phyloP scores from a whole-genome alignment of 192 early-diverging fungal genomes.

The Coemansia sp. region DNA sequence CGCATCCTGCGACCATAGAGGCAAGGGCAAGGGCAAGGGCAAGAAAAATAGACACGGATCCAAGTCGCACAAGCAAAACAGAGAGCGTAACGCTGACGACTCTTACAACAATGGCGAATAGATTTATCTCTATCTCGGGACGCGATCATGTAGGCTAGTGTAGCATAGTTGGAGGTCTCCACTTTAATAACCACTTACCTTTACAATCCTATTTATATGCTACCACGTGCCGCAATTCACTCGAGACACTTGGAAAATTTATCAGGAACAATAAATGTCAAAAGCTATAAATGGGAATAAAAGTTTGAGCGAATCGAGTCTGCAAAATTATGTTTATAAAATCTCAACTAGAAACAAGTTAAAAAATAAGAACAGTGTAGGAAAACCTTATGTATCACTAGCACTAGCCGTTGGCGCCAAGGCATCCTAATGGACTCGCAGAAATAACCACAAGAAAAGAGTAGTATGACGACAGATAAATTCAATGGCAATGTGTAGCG shows the following conservation, averaged over 20 bases:
- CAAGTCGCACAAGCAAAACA: slow-evolving; percentile 4
- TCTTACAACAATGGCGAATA: not conserved
- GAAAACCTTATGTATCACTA: not conserved
- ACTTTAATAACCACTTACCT: too few species aligned
- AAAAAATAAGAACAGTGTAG: not conserved
- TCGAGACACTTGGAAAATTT: too few species aligned
- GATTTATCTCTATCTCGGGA: not conserved
- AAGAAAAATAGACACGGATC: slow-evolving; percentile 5
- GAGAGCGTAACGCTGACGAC: not conserved
- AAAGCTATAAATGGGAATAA: too few species aligned
- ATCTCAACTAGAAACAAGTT: too few species aligned
- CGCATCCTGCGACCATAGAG: slow-evolving; percentile 14
- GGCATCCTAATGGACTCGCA: not conserved
- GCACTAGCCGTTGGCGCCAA: not conserved
- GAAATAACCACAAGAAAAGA: not conserved
- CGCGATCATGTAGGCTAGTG: too few species aligned
- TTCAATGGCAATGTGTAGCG: not conserved
- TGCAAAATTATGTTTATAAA: too few species aligned
- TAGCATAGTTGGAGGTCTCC: too few species aligned
- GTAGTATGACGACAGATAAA: not conserved
- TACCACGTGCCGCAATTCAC: too few species aligned
- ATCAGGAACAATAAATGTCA: too few species aligned
- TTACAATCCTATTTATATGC: too few species aligned
- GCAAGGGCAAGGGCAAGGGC: slow-evolving; percentile 5
- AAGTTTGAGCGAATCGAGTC: too few species aligned